Evolutionary conservation across 306 rosid species (phyloP).

Genomic region (Betula pendula): DNA sequence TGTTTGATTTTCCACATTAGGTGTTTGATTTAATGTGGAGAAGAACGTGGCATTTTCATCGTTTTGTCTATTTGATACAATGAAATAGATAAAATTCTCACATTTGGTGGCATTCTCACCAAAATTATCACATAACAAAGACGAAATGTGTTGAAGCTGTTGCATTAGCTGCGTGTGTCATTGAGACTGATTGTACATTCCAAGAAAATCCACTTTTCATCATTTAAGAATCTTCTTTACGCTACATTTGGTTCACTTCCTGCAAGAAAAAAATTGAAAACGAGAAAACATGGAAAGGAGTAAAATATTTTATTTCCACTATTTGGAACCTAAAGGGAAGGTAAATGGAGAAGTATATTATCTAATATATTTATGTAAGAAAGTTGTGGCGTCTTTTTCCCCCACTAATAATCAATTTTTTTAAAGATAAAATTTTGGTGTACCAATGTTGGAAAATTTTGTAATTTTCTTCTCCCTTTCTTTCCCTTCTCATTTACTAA

Average conservation of each 20-base stretch:
- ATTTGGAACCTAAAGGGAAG: neutral
- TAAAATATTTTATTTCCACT: neutral
- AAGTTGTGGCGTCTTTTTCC: neutral
- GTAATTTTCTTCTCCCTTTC: neutral
- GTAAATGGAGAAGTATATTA: neutral
- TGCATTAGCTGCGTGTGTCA: neutral
- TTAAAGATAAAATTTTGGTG: neutral
- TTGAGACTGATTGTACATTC: neutral
- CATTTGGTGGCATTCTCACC: neutral
- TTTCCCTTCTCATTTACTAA: neutral
- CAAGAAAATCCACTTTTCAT: neutral
- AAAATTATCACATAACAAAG: neutral
- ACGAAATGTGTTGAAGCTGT: neutral
- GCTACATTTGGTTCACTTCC: neutral
- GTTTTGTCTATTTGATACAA: neutral
- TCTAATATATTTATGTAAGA: no score
- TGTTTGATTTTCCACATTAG: conserved; percentile 19
- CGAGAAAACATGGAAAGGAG: neutral
- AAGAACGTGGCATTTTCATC: conserved; percentile 15
- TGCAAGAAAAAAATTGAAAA: no score
- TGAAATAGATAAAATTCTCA: no score
- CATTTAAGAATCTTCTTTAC: neutral
- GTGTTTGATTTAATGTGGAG: conserved; percentile 47
- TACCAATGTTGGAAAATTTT: neutral
- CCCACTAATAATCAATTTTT: neutral